Conservation (phyloP, 139 green algal genomes). For the Chlorella sp. region DNA sequence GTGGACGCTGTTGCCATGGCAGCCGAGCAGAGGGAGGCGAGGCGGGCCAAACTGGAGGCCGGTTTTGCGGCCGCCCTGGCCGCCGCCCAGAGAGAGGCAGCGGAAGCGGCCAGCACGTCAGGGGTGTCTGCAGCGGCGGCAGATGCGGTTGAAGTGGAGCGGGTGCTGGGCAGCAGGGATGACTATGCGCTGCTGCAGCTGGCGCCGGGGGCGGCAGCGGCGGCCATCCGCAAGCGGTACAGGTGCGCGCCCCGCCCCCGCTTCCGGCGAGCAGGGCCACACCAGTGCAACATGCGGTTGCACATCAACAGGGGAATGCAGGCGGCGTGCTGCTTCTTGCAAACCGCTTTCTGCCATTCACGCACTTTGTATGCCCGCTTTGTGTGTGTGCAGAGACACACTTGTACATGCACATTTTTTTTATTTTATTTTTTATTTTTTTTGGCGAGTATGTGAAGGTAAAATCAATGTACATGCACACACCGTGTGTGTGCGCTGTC, state of each 20-base stretch:
- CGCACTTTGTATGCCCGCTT: background rate
- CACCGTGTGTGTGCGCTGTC: background rate
- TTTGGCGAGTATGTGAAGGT: no score
- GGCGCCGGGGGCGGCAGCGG: slow-evolving; percentile 5
- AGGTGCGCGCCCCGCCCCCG: background rate
- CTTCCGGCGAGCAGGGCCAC: background rate
- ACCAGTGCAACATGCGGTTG: background rate
- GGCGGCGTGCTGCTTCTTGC: background rate
- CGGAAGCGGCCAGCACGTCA: background rate
- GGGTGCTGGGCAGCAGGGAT: slow-evolving; percentile 8
- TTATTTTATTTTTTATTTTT: no score
- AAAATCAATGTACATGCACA: background rate
- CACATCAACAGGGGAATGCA: background rate
- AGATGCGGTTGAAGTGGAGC: slow-evolving; percentile 17
- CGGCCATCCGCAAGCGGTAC: slow-evolving; percentile 28
- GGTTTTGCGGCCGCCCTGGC: slow-evolving; percentile 27
- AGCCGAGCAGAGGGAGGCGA: background rate
- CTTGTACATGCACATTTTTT: background rate
- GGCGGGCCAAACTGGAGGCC: background rate
- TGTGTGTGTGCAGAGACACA: no score
- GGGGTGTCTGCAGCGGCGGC: background rate
- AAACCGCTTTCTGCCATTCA: background rate
- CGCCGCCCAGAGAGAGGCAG: slow-evolving; percentile 13
- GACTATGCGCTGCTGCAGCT: slow-evolving; percentile 25
- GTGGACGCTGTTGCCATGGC: background rate